These are phyloP conservation scores for Lyophyllum atratum DNA, from an alignment of 768 basidiomycete species.

Conservation along the genomic window DNA sequence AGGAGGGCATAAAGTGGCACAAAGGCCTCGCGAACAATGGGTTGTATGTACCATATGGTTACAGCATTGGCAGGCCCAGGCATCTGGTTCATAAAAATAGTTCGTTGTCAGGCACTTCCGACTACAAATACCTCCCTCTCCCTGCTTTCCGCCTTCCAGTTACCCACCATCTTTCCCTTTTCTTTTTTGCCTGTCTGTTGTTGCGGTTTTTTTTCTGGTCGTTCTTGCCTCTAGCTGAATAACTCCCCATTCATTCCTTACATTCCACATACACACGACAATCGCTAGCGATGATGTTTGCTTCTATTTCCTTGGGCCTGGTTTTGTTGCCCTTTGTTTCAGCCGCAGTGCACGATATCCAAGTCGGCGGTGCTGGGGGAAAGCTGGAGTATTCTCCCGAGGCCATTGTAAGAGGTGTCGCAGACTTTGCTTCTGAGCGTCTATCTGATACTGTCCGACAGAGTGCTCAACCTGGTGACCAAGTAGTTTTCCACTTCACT, in stretches of 20 bases:
- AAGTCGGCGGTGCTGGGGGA: constrained; percentile 51
- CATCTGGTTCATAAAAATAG: neutral
- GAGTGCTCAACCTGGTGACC: constrained; percentile 54
- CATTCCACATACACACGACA: constrained; percentile 34
- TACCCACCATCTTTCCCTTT: constrained; percentile 28
- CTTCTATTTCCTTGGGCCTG: constrained; percentile 46
- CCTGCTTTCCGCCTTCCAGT: constrained; percentile 20
- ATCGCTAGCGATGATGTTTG: constrained; percentile 47
- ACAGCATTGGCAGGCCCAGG: constrained; percentile 1
- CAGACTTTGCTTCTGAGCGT: neutral
- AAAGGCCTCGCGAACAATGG: constrained; percentile 11
- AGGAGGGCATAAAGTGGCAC: no score
- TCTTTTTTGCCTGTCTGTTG: constrained; percentile 21
- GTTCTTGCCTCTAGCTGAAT: constrained; percentile 21
- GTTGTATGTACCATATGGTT: neutral
- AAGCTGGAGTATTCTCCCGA: constrained; percentile 48
- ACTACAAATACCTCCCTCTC: constrained; percentile 11
- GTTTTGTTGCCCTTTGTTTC: constrained; percentile 50
- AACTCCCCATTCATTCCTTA: constrained; percentile 30
- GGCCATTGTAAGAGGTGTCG: constrained; percentile 44
- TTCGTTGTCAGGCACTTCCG: constrained; percentile 9
- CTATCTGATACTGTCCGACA: constrained; percentile 19
- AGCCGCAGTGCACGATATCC: constrained; percentile 52
- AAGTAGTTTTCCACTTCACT: constrained; percentile 62
- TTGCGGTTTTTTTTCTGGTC: constrained; percentile 12